phyloP scores from a whole-genome alignment of 2,329 filamentous ascomycete genomes.

The Xylaria arbuscula region DNA sequence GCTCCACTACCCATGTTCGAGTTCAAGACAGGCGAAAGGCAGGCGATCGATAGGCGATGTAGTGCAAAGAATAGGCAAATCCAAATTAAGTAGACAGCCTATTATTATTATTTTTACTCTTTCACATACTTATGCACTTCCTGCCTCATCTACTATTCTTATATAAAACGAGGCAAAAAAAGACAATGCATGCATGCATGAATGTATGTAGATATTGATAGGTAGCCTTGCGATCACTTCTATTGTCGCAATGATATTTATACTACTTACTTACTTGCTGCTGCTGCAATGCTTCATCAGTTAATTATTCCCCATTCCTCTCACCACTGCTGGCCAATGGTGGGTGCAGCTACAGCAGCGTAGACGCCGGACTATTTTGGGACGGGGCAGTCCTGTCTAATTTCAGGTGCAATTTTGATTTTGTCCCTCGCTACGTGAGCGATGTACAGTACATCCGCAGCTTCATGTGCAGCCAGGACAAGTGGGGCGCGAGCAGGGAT shows the following conservation, averaged over 20 bases:
- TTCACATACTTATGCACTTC: not conserved
- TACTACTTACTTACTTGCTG: conserved; percentile 5
- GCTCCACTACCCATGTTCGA: conserved; percentile 38
- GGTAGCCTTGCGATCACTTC: conserved; percentile 5
- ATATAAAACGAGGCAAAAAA: not conserved
- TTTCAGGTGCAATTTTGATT: conserved; percentile 46
- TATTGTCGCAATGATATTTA: conserved; percentile 12
- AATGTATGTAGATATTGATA: not conserved
- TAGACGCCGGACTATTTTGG: conserved; percentile 42
- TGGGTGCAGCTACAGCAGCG: conserved; percentile 21
- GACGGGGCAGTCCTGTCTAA: conserved; percentile 44
- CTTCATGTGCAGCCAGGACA: conserved; percentile 16
- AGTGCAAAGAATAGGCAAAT: not conserved
- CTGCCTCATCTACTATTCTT: not conserved
- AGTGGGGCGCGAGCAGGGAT: conserved; percentile 14
- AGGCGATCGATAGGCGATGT: not conserved
- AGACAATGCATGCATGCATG: not conserved
- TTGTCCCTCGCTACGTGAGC: conserved; percentile 39
- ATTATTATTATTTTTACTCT: conserved; percentile 8
- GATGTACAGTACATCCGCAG: conserved; percentile 44
- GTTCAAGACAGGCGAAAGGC: not conserved
- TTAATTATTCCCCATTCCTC: conserved; percentile 19
- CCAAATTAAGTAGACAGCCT: not conserved
- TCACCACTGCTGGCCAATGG: conserved; percentile 28
- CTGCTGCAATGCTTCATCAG: conserved; percentile 14